These are phyloP conservation scores for Colletotrichum karsti DNA, from an alignment of 2,329 filamentous ascomycete species.

Conservation along the genomic window DNA sequence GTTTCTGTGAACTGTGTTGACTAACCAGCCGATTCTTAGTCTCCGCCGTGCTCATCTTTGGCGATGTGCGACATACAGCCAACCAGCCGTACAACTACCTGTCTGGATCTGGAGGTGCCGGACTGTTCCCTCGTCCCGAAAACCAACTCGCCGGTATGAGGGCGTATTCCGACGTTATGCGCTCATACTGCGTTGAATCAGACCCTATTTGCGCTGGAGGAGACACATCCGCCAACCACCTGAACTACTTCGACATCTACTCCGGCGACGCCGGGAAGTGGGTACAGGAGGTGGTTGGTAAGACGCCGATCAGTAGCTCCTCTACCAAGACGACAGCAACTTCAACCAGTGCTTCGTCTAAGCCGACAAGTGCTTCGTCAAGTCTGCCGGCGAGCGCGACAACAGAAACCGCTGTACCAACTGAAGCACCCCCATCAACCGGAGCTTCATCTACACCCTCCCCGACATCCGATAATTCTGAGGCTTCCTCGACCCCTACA, in stretches of 20 bases:
- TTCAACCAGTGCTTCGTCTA: not conserved
- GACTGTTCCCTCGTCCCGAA: slow-evolving; percentile 40
- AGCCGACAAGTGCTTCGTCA: not conserved
- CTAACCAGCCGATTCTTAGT: slow-evolving; percentile 30
- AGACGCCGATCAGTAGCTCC: not conserved
- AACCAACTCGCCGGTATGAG: slow-evolving; percentile 38
- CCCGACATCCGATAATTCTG: not conserved
- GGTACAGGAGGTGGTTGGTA: slow-evolving; percentile 15
- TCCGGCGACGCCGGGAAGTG: slow-evolving; percentile 20
- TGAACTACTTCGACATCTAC: slow-evolving; percentile 39
- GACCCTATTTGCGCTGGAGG: slow-evolving; percentile 50
- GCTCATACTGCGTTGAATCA: slow-evolving; percentile 43
- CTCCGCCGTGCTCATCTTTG: slow-evolving; percentile 42
- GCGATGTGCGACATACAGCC: slow-evolving; percentile 43
- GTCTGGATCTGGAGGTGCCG: slow-evolving; percentile 34
- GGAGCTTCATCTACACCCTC: not conserved
- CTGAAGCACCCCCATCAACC: not conserved
- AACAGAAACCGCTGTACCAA: not conserved
- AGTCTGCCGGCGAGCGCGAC: not conserved
- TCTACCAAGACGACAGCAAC: not conserved
- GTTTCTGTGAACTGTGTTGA: too few species aligned
- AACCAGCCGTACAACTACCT: slow-evolving; percentile 43
- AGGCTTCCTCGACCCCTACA: not conserved
- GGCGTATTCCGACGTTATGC: slow-evolving; percentile 36
- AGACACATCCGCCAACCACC: slow-evolving; percentile 39